These are phyloP conservation scores for Colletotrichum tabaci DNA, from an alignment of 2,329 filamentous ascomycete genomes.

Conservation along the genomic window DNA sequence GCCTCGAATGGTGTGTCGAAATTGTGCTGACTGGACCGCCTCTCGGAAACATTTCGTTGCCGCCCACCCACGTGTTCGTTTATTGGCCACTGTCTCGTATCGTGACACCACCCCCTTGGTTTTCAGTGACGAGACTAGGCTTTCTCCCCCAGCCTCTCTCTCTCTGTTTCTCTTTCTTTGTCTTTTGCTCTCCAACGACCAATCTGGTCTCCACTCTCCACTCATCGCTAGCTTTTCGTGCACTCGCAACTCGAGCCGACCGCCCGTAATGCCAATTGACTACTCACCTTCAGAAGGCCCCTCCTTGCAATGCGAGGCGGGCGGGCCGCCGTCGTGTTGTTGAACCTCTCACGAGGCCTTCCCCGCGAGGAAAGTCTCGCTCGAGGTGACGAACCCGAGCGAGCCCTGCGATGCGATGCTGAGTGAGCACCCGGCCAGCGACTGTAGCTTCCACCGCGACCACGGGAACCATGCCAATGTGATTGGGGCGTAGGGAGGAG, in stretches of 20 bases:
- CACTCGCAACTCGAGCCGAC: too few species aligned
- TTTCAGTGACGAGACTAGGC: neutral
- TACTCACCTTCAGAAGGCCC: neutral
- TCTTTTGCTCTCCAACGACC: neutral
- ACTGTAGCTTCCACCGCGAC: neutral
- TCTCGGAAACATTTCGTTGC: constrained; percentile 5
- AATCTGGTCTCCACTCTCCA: neutral
- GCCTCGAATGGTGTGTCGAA: neutral
- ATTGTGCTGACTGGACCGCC: constrained; percentile 9
- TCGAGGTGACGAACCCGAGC: constrained; percentile 37
- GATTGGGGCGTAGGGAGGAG: neutral
- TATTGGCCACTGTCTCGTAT: constrained; percentile 15
- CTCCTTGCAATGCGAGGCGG: neutral
- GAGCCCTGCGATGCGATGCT: constrained; percentile 26
- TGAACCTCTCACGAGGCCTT: constrained; percentile 11
- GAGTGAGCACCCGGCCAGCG: constrained; percentile 7
- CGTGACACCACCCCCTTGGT: neutral
- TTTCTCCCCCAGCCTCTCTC: neutral
- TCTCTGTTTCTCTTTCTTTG: too few species aligned
- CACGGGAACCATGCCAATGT: neutral
- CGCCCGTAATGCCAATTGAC: neutral
- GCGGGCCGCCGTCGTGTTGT: neutral
- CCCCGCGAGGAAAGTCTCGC: constrained; percentile 28
- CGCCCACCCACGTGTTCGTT: constrained; percentile 2
- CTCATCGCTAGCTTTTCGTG: neutral